Base-by-base conservation (phyloP, 352 stramenopile species). In the Phytophthora sansomeana region DNA sequence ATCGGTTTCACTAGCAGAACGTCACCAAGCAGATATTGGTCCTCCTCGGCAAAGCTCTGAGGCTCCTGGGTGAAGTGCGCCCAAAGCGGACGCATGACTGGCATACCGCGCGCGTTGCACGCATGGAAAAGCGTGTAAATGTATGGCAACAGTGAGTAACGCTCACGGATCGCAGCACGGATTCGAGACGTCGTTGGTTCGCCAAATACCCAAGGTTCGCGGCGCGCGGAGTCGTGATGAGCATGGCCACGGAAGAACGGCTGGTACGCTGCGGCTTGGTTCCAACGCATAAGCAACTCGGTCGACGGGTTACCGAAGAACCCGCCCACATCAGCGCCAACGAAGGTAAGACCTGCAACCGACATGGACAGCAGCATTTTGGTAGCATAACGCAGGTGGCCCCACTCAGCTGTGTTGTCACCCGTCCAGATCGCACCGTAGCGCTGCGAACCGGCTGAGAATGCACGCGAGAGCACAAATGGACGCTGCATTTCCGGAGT, bases 241-340 rank as follows among this genome's bases (percentile, higher is more conserved):
- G 98, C 98, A 81, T 99, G 98, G 46, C 90, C 96, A 11, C 98
- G 87, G 81, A 99, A 99, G 85, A 99, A 99, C 6, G 98, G 98
- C 72, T 98, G 95, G 73, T 98, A 99, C 1, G 91, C 87, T 36
- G 93, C 98, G 6, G 96, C 93, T 75, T 99, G 87, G 78, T 98
- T 98, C 95, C 96, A 99, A 36, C 97, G 83, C 38, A 92, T 98
- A 73, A 99, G 94, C 32, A 99, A 83, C 75, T 99, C 97, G 16
- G 93, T 81, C 71, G 98, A 93, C 8, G 97, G 94, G 70, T 98
- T 93, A 8, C 97, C 96, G 65, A 99, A 99, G 78, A 99, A 99
- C n/a, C 98, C 98, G 32, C 97, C 97, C 14, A 99, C 95, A 83
- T 99, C 98, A 5, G 98, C 97, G 17, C 98, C 98, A 16, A 98